These are phyloP conservation scores for Penicillium robsamsonii DNA, from an alignment of 495 filamentous ascomycete species.

Conservation along the genomic window DNA sequence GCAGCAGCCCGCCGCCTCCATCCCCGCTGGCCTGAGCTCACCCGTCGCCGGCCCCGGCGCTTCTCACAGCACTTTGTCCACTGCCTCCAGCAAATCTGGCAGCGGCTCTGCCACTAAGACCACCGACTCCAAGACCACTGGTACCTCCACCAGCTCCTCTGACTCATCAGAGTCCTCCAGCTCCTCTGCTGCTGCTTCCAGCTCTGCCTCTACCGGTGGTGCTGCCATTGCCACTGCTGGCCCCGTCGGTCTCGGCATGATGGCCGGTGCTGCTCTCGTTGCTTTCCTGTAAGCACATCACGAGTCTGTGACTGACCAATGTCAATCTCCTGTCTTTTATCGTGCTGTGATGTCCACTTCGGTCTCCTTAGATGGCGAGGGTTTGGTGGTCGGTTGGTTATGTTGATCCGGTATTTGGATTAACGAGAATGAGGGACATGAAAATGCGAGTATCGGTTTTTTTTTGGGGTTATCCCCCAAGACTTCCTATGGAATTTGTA, in stretches of 20 bases:
- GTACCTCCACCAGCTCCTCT: slow-evolving; percentile 13
- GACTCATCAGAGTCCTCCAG: slow-evolving; percentile 17
- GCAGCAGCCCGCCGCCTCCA: slow-evolving; percentile 42
- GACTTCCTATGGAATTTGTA: slow-evolving; percentile 20
- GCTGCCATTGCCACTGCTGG: slow-evolving; percentile 39
- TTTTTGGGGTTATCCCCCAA: slow-evolving; percentile 11
- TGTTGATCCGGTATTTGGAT: slow-evolving; percentile 5
- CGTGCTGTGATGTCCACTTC: slow-evolving; percentile 1
- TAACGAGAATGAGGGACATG: slow-evolving; percentile 30
- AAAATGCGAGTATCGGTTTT: slow-evolving; percentile 24
- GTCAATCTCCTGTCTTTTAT: not conserved
- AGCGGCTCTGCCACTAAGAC: slow-evolving; percentile 17
- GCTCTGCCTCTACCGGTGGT: slow-evolving; percentile 30
- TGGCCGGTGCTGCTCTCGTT: slow-evolving; percentile 48
- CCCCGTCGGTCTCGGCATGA: slow-evolving; percentile 37
- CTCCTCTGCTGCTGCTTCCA: slow-evolving; percentile 25
- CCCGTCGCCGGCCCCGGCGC: slow-evolving; percentile 26
- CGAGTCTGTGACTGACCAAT: not conserved
- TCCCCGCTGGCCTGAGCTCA: slow-evolving; percentile 47
- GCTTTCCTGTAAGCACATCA: slow-evolving; percentile 43
- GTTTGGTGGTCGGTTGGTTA: slow-evolving; percentile 2
- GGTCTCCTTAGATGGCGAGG: not conserved
- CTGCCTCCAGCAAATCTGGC: slow-evolving; percentile 17
- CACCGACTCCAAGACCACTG: slow-evolving; percentile 1
- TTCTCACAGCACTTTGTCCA: slow-evolving; percentile 7